Conservation (phyloP, 352 stramenopile genomes). For the Phytopythium cucurbitacearum region DNA sequence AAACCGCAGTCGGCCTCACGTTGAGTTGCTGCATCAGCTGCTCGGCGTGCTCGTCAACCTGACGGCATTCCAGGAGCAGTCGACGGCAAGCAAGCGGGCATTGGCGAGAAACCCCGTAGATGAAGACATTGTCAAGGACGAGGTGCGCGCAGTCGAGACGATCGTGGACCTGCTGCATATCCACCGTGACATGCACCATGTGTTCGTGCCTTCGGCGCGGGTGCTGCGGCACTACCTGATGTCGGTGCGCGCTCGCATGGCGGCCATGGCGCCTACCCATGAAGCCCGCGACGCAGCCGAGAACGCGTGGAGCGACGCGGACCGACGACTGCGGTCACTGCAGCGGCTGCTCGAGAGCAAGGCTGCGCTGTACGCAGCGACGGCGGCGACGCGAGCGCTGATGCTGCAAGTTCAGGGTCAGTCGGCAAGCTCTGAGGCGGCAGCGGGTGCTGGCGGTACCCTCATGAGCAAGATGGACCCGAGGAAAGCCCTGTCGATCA, state of each 20-base stretch:
- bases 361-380: conserved; percentile 50
- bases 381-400: conserved; percentile 16
- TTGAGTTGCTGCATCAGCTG: conserved; percentile 91
- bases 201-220: conserved; percentile 67
- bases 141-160: conserved; percentile 72
- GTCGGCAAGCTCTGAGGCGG: conserved; percentile 12
- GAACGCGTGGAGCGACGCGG: conserved; percentile 46
- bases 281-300: conserved; percentile 5
- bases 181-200: conserved; percentile 87
- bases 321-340: conserved; percentile 42
- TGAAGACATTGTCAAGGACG: conserved; percentile 45
- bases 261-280: neutral
- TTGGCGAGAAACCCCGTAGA: conserved; percentile 8
- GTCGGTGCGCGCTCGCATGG: conserved; percentile 19
- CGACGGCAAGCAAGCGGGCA: conserved; percentile 20
- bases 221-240: conserved; percentile 62
- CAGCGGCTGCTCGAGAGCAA: conserved; percentile 54
- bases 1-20: conserved; percentile 94
- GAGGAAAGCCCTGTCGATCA: conserved; percentile 48
- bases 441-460: conserved; percentile 9
- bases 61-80: conserved; percentile 54
- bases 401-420: neutral
- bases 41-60: conserved; percentile 88
- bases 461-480: conserved; percentile 70
- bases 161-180: conserved; percentile 94